phyloP scores from a whole-genome alignment of 176 grass and related monocot genomes.

The Otatea glauca region DNA sequence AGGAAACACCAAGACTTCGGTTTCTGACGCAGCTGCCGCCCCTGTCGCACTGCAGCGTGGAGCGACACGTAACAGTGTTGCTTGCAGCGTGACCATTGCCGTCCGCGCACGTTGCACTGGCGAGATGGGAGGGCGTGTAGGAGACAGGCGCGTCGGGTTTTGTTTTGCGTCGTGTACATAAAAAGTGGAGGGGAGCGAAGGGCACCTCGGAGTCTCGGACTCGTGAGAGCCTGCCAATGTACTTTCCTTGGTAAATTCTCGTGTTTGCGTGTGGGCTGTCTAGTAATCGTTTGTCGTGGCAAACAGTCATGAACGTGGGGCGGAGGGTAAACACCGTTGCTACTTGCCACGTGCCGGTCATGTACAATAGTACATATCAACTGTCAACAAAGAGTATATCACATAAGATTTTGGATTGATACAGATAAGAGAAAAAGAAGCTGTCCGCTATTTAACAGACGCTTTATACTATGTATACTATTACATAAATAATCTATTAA shows the following conservation, averaged over 20 bases:
- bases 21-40: conserved; percentile 45
- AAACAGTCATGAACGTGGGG: conserved; percentile 13
- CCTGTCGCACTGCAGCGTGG: conserved; percentile 21
- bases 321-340: not conserved
- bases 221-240: not conserved
- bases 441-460: no score
- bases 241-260: conserved; percentile 1
- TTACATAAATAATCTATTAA: no score
- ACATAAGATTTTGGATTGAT: no score
- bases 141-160: conserved; percentile 33
- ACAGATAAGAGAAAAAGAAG: no score
- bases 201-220: conserved; percentile 39
- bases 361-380: no score
- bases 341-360: not conserved
- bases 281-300: conserved; percentile 1
- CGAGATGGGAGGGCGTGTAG: not conserved
- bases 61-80: conserved; percentile 23
- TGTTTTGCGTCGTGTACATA: not conserved
- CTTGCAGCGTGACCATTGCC: not conserved
- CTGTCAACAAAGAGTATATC: no score
- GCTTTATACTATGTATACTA: no score
- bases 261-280: not conserved
- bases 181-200: not conserved
- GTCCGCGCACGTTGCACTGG: conserved; percentile 26
- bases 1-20: conserved; percentile 52